Evolutionary conservation across 176 grass and related monocot genomes (phyloP).

Genomic region (Aegilops longissima): DNA sequence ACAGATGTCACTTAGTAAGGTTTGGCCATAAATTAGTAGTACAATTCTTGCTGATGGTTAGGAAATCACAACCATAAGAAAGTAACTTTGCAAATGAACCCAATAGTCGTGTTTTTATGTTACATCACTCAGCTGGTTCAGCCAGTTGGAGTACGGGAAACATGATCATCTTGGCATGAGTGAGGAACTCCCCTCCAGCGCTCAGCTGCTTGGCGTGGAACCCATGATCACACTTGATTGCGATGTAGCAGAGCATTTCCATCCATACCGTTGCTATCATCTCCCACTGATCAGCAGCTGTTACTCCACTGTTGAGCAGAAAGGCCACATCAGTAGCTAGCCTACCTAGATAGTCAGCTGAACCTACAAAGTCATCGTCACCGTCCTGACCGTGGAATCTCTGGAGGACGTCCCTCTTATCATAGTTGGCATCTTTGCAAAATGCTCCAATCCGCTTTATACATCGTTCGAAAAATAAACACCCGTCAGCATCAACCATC

Average conservation of each 20-base stretch:
- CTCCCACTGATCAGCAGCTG: not conserved
- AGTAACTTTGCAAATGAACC: too few relatives aligned
- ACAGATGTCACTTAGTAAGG: too few relatives aligned
- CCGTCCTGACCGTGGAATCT: too few relatives aligned
- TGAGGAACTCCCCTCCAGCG: not conserved
- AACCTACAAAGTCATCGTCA: too few relatives aligned
- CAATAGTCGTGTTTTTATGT: too few relatives aligned
- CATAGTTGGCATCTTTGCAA: not conserved
- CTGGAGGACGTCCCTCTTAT: not conserved
- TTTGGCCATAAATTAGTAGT: too few relatives aligned
- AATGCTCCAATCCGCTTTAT: accelerated
- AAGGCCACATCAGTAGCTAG: not conserved
- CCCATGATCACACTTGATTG: not conserved
- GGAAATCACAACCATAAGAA: too few relatives aligned
- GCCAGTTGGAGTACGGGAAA: not conserved
- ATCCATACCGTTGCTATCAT: not conserved
- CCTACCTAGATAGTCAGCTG: too few relatives aligned
- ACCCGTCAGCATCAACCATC: not conserved
- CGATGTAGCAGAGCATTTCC: not conserved
- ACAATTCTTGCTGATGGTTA: too few relatives aligned
- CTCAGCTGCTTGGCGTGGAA: not conserved
- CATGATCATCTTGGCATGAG: not conserved
- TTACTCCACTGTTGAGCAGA: not conserved
- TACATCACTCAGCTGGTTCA: too few relatives aligned
- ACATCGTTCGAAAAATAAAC: too few relatives aligned